Evolutionary conservation across 2,329 filamentous ascomycete species (phyloP).

Genomic region (Elsinoe arachidis): DNA sequence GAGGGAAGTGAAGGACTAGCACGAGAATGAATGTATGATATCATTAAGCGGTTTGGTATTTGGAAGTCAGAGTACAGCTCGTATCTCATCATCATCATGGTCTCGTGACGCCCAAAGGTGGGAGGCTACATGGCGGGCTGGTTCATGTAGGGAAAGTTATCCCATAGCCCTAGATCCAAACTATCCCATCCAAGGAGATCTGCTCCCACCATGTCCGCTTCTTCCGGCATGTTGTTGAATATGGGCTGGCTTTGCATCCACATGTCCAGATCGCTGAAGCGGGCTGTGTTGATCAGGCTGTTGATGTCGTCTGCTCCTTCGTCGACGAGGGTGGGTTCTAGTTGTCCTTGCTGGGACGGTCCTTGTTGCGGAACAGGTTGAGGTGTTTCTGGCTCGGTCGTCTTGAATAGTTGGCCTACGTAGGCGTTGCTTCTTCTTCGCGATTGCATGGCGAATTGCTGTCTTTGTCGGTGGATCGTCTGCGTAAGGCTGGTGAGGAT

Average conservation of each 20-base stretch:
- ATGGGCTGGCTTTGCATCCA: conserved; percentile 6
- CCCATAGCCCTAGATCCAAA: conserved; percentile 2
- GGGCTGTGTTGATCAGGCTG: not conserved
- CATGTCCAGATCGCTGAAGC: conserved; percentile 3
- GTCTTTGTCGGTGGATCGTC: not conserved
- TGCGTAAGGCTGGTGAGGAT: conserved; percentile 35
- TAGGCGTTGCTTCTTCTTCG: conserved; percentile 1
- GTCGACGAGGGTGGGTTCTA: not conserved
- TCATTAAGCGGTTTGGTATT: too few species aligned
- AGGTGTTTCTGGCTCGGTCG: not conserved
- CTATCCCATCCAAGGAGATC: conserved; percentile 4
- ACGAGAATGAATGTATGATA: too few species aligned
- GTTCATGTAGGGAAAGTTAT: conserved; percentile 7
- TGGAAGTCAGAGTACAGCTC: too few species aligned
- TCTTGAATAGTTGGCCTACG: conserved; percentile 6
- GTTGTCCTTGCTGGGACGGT: not conserved
- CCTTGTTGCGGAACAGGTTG: not conserved
- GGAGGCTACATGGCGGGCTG: not conserved
- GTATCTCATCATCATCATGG: not conserved
- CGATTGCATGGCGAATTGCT: not conserved
- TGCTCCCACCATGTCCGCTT: not conserved
- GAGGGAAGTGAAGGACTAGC: conserved; percentile 19
- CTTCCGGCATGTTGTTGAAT: not conserved
- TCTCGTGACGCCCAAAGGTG: too few species aligned
- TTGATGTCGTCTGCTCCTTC: not conserved